Evolutionary conservation across 139 green algal species (phyloP).

Genomic region (Tetratostichococcus sp.): DNA sequence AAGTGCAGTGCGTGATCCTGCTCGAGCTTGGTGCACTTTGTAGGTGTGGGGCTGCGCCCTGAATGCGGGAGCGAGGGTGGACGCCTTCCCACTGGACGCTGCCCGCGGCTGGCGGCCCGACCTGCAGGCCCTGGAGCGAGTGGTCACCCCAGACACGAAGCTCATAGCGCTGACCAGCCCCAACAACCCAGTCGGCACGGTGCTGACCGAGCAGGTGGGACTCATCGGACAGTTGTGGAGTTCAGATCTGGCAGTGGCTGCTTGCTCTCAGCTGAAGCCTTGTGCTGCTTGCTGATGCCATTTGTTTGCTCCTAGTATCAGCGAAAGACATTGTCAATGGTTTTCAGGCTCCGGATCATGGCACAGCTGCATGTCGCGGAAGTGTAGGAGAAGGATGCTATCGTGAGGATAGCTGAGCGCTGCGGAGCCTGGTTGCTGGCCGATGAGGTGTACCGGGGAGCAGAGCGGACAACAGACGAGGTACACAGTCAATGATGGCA

Average conservation of each 20-base stretch:
- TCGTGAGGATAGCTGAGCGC: not conserved
- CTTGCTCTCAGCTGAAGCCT: too few species aligned
- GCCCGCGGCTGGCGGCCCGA: not conserved
- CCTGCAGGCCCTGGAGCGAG: not conserved
- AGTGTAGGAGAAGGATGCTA: constrained; percentile 1
- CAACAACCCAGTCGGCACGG: constrained; percentile 3
- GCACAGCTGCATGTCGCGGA: too few species aligned
- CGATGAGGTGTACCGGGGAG: constrained; percentile 9
- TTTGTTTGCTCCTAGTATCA: too few species aligned
- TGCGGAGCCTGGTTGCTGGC: constrained; percentile 1
- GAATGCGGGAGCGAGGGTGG: not conserved
- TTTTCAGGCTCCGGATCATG: too few species aligned
- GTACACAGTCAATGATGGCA: too few species aligned
- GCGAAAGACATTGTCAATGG: too few species aligned
- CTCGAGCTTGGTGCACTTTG: too few species aligned
- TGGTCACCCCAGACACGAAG: not conserved
- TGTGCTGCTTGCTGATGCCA: too few species aligned
- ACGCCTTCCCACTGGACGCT: not conserved
- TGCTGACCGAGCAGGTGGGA: not conserved
- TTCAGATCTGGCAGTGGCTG: too few species aligned
- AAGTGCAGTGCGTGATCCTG: too few species aligned
- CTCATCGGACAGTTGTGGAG: too few species aligned
- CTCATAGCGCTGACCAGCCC: not conserved
- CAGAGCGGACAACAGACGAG: constrained; percentile 2
- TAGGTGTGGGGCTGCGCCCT: not conserved